Base-by-base conservation (phyloP, 768 basidiomycete genomes). In the Cystoderma amianthinum region DNA sequence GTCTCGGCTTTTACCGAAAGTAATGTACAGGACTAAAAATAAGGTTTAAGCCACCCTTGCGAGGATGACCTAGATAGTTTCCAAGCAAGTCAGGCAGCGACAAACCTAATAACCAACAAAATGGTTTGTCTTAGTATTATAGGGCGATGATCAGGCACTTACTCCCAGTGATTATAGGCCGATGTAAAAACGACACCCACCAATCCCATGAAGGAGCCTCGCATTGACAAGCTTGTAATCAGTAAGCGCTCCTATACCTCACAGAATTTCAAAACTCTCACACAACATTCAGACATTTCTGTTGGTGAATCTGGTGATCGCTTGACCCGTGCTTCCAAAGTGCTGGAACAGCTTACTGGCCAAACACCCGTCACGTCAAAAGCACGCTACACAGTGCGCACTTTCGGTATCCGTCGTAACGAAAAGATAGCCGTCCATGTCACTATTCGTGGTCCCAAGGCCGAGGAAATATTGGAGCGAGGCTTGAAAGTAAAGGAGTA, bases 401-500 rank as follows among this genome's bases (percentile, higher is more conserved):
- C 88, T 37, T 99, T 99, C 74, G 87, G 90, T 59, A 99, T 99
- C 78, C 88, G 96, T 64, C 89, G 96, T 72, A 99, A 99, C 76
- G 95, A 99, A 73, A 99, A 99, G 80, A 99, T 98, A 63, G 95
- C 95, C 37, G 89, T 90, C 51, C 92, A 94, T 68, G 92, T 94
- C 57, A 99, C 95, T 62, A 96, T 99, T 71, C 90, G 95, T 55
- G 95, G 95, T 20, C 95, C 95, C 53, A 99, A 99, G 71, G 95
- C 95, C 25, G 95, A 98, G 79, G 95, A 99, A 67, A 97, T 98
- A 62, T 76, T 99, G 55, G 95, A 99, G 74, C 90, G 95, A 55
- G 95, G 93, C 35, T 76, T 99, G 65, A 99, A 98, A 69, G 96
- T 98, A 59, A 99, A 99, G 80, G 96, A 99, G 72, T 98, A 99